Base-by-base conservation (phyloP, 1,284 basidiomycete species). In the Tylopilus sp. region DNA sequence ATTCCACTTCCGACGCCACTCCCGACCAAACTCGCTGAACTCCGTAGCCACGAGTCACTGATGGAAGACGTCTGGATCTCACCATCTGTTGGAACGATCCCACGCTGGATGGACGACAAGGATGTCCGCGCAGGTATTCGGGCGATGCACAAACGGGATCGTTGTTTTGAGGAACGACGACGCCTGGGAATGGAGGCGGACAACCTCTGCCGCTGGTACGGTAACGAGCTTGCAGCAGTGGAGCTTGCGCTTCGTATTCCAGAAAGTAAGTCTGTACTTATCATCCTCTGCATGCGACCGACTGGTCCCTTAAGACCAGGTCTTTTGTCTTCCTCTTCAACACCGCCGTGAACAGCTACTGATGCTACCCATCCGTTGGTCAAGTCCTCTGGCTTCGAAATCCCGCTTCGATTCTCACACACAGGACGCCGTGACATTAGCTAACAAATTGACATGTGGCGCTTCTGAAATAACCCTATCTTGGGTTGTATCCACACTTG, bases 61-160 rank as follows among this genome's bases (percentile, higher is more conserved):
- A 32, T 57, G 41, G 41, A 62, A n/a, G 51, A 62, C 18, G 12
- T 58, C 6, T 62, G 61, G 41, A 61, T 61, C 7, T 22, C 41
- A 0, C 32, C n/a, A 1, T 53, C 22, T 1, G 10, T n/a, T 0
- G 32, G 41, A 26, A 9, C 33, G 5, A 39, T 61, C 4, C 32
- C 56, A 5, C 36, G n/a, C 8, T 63, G 53, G n/a, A 32, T 55
- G 4, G 53, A 64, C 0, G 54, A 64, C 9, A 3, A 26, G 15
- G 38, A 44, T 10, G 56, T 57, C 18, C 6, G n/a, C 4, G 3
- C 33, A 6, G 51, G 56, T 24, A 56, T 54, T 6, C 4, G 29
- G 0, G 47, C 24, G 2, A 61, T 52, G 53, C 49, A 53, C 29
- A 62, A 62, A 19, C 8, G 3, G 24, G 49, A 62, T 9, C 10